Base-by-base conservation (phyloP, 139 green algal genomes). In the Trebouxia sp. region DNA sequence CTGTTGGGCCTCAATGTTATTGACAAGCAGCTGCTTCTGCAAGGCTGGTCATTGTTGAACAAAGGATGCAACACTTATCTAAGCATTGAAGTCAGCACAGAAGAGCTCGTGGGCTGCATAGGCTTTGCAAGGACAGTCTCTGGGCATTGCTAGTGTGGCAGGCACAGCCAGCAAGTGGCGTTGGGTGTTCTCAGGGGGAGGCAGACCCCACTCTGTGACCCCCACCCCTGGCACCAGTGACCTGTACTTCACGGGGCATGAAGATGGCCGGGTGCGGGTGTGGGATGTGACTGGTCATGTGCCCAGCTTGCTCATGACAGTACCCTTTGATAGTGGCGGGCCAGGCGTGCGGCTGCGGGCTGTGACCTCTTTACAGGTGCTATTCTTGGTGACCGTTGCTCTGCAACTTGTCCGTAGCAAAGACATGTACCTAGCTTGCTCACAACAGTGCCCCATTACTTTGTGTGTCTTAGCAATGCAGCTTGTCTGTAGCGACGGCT, bases 221-320 rank as follows among this genome's bases (percentile, higher is more conserved):
- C 24, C 22, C 12, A 11, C 28, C 41, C 45, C 51, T 14, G 69
- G 53, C 28, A 48, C 39, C 55, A 83, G 78, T 55, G 76, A 79
- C 5, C 48, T 91, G 26, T 69, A 70, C 12, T 72, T 91, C 30
- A 90, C 80, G 1, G 87, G 86, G 9, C 87, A 91, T 74, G 38
- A 84, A 12, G 87, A 91, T 70, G 87, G 87, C 1, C 74, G 85
- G 12, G 85, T 91, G 66, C 80, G 87, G 17, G 78, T 89, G 38
- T 91, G 87, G 87, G 85, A 91, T 45, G 56, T 79, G 37, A 56
- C 81, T 14, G 55, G 48, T 28, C 41, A 84, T 12, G 87, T 89
- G 42, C 87, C 86, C 6, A 35, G 42, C 39, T 62, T 88, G 75
- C 50, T 91, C 41, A 39, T 70, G 26, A 89, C 83, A 0, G 69